A percentile compares a stretch with the other conserved stretches of the same genome.
Evolutionary conservation across 495 filamentous ascomycete genomes (phyloP).

Genomic region (Oleoguttula mirabilis): DNA sequence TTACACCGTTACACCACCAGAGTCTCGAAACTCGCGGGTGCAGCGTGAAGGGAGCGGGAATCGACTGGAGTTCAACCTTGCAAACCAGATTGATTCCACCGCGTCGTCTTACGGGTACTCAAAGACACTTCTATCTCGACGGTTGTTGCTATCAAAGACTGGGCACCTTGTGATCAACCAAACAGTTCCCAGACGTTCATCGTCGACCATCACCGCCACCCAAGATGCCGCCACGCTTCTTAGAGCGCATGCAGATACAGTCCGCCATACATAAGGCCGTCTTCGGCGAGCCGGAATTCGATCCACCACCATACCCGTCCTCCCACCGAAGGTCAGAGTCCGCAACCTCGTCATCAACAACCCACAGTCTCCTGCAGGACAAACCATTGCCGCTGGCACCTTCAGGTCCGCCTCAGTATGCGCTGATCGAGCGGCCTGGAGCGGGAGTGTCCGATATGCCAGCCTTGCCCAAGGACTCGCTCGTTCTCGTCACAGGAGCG

Average conservation of each 20-base stretch:
- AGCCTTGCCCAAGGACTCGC: slow-evolving; percentile 10
- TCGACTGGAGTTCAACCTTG: too few relatives aligned
- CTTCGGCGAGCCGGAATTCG: slow-evolving; percentile 8
- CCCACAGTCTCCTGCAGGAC: not conserved
- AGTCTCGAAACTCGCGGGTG: too few relatives aligned
- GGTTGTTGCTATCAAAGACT: too few relatives aligned
- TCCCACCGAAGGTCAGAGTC: not conserved
- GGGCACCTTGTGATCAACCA: too few relatives aligned
- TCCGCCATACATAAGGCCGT: not conserved
- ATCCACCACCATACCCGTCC: slow-evolving; percentile 11
- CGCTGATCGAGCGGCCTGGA: not conserved
- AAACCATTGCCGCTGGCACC: slow-evolving; percentile 2
- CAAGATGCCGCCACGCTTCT: slow-evolving; percentile 6
- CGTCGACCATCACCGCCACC: too few relatives aligned
- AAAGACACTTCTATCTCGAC: too few relatives aligned
- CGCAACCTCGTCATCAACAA: not conserved
- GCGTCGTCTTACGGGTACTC: too few relatives aligned
- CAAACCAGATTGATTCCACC: too few relatives aligned
- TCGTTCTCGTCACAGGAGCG: slow-evolving; percentile 39
- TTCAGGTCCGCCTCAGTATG: slow-evolving; percentile 3
- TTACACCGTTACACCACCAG: too few relatives aligned
- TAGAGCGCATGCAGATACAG: slow-evolving; percentile 8
- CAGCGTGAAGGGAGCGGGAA: too few relatives aligned
- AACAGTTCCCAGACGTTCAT: too few relatives aligned
- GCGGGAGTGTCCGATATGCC: slow-evolving; percentile 1